Evolutionary conservation across 495 filamentous ascomycete species (phyloP).

Genomic region (Daldinia caldariorum): DNA sequence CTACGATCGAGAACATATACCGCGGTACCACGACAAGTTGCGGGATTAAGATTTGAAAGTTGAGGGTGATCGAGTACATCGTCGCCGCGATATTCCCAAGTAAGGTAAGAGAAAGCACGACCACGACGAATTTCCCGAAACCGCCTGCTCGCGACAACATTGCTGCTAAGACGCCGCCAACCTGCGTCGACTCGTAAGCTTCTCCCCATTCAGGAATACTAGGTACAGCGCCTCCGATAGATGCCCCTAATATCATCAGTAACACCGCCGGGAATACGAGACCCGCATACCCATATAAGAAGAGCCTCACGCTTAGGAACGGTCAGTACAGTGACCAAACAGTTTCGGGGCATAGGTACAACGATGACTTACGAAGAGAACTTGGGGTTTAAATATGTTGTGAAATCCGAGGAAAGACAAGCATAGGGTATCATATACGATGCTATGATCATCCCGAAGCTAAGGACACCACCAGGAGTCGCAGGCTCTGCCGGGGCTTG

Average conservation of each 20-base stretch:
- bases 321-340: slow-evolving; percentile 8
- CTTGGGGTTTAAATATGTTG: slow-evolving; percentile 59
- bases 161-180: slow-evolving; percentile 64
- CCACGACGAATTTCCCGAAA: slow-evolving; percentile 66
- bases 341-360: not conserved
- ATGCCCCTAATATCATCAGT: slow-evolving; percentile 65
- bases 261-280: slow-evolving; percentile 58
- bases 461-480: slow-evolving; percentile 46
- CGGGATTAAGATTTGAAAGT: slow-evolving; percentile 64
- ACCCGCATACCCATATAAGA: slow-evolving; percentile 58
- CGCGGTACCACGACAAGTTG: slow-evolving; percentile 60
- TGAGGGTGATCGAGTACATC: slow-evolving; percentile 63
- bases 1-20: slow-evolving; percentile 60
- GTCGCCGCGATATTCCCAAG: slow-evolving; percentile 63
- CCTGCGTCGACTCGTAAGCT: slow-evolving; percentile 57
- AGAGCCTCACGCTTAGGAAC: slow-evolving; percentile 50
- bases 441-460: slow-evolving; percentile 57
- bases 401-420: slow-evolving; percentile 59
- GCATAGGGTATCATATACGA: slow-evolving; percentile 60
- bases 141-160: slow-evolving; percentile 62
- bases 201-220: slow-evolving; percentile 56
- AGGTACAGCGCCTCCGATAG: slow-evolving; percentile 59
- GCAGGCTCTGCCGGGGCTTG: slow-evolving; percentile 48
- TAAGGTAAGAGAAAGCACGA: slow-evolving; percentile 62
- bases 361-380: slow-evolving; percentile 52